Base-by-base conservation (phyloP, 257 asterid genomes). In the Eucommia ulmoides region DNA sequence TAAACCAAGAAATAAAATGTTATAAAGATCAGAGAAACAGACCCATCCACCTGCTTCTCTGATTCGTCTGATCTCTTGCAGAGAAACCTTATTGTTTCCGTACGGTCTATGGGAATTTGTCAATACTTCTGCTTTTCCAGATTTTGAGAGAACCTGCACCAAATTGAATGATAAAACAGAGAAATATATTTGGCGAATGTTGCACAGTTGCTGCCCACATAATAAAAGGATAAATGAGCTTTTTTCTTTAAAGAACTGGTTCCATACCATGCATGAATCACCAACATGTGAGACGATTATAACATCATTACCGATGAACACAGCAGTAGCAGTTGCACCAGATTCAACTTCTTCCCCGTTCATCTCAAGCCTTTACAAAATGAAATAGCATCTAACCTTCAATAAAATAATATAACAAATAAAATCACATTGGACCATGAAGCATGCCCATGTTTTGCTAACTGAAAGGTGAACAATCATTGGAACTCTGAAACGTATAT, bases 11-110 rank as follows among this genome's bases (percentile, higher is more conserved):
- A 41, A 42, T 16, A 16, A 29, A 41, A 33, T 23, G 48, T 50
- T 47, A 50, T 50, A 22, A 11, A 57, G 62, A 26, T 52, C 3
- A 52, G 61, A 35, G 51, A 62, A 54, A 71, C 94, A 55, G 65
- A 89, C 98, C 99, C 96, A 91, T 74, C 99, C 99, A 55, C 96
- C 96, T 20, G 96, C 92, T 63, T 81, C 89, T 56, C 44, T 60
- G 35, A 91, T 77, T 53, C 99, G 69, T 69, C 77, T 86, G 64
- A 91, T 77, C 72, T 91, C 99, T 57, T 79, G 71, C 23, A 79
- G 73, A 22, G 93, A 70, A 49, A 56, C 73, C 63, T 66, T 67
- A 60, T 70, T 79, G 54, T 59, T 83, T 23, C 99, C 99, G 56
- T 83, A 91, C 8, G 99, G 99, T 58, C 99, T 73, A 59, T 86